These are phyloP conservation scores for Lipomyces starkeyi DNA, from an alignment of 805 yeast species.

Conservation along the genomic window DNA sequence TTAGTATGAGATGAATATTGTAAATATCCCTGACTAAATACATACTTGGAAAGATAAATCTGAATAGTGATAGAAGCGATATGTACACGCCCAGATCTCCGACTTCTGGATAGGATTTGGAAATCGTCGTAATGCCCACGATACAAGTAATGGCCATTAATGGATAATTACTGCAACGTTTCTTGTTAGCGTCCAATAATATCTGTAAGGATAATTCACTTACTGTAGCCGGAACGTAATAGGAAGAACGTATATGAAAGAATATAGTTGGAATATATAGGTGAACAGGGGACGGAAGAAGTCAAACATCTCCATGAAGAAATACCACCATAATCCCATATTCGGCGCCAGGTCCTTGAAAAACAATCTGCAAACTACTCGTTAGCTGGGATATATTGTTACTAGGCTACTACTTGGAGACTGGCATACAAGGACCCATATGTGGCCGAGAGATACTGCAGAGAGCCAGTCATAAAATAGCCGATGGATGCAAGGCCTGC, in stretches of 20 bases:
- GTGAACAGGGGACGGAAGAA: slow-evolving; percentile 83
- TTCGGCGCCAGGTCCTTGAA: slow-evolving; percentile 84
- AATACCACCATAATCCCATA: slow-evolving; percentile 98
- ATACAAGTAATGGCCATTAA: slow-evolving; percentile 59
- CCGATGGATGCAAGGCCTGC: slow-evolving; percentile 39
- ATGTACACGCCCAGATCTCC: slow-evolving; percentile 72
- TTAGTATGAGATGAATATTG: slow-evolving; percentile 10
- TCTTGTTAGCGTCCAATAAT: neutral
- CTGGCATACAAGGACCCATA: slow-evolving; percentile 51
- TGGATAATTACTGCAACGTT: slow-evolving; percentile 51
- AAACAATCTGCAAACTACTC: slow-evolving; percentile 50
- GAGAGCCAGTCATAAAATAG: slow-evolving; percentile 42
- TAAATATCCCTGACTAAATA: neutral
- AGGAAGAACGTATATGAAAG: slow-evolving; percentile 71
- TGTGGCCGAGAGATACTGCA: slow-evolving; percentile 55
- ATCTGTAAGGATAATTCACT: neutral
- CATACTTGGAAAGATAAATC: slow-evolving; percentile 47
- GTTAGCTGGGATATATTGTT: neutral
- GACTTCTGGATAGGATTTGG: slow-evolving; percentile 85
- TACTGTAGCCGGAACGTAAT: slow-evolving; percentile 66
- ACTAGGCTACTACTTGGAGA: neutral
- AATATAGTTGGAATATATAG: slow-evolving; percentile 80
- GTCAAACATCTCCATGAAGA: slow-evolving; percentile 93
- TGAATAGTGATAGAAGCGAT: slow-evolving; percentile 55
- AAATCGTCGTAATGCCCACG: slow-evolving; percentile 62